Conservation (phyloP, 2,329 filamentous ascomycete genomes). For the Ophiostoma sp. region DNA sequence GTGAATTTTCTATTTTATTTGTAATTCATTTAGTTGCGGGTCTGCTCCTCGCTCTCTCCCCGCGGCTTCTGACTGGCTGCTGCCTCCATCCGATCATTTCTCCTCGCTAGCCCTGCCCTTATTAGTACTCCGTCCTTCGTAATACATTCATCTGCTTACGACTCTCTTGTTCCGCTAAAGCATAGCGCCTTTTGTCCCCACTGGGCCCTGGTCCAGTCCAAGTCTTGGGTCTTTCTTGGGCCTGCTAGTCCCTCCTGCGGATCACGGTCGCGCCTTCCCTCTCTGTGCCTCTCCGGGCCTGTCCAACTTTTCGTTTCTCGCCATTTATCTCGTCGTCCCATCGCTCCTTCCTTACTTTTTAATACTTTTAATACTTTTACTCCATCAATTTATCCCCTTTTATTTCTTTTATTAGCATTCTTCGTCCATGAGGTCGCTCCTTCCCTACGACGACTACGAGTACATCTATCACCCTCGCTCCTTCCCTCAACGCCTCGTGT, state of each 20-base stretch:
- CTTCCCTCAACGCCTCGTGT: neutral
- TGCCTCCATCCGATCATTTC: neutral
- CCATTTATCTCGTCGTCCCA: neutral
- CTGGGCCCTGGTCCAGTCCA: constrained; percentile 10
- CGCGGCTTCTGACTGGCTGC: neutral
- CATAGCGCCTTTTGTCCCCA: constrained; percentile 1
- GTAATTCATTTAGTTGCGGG: neutral
- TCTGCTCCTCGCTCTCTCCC: neutral
- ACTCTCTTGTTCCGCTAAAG: neutral
- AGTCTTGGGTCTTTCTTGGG: neutral
- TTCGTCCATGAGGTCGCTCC: neutral
- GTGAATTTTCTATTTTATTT: neutral
- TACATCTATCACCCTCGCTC: neutral
- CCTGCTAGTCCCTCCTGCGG: neutral
- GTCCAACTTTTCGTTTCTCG: neutral
- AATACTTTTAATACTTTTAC: neutral
- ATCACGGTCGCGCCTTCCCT: constrained; percentile 8
- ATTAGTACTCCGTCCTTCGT: neutral
- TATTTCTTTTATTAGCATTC: no score
- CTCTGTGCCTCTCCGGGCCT: neutral
- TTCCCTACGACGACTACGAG: neutral
- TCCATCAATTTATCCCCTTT: neutral
- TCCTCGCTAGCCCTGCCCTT: constrained; percentile 4
- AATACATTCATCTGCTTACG: neutral
- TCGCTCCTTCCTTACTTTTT: neutral